Percentiles rank a stretch among this genome's conserved stretches.
Evolutionary conservation across 1,139 yeast genomes (phyloP).

Genomic region (Yamadazyma diddensiae): DNA sequence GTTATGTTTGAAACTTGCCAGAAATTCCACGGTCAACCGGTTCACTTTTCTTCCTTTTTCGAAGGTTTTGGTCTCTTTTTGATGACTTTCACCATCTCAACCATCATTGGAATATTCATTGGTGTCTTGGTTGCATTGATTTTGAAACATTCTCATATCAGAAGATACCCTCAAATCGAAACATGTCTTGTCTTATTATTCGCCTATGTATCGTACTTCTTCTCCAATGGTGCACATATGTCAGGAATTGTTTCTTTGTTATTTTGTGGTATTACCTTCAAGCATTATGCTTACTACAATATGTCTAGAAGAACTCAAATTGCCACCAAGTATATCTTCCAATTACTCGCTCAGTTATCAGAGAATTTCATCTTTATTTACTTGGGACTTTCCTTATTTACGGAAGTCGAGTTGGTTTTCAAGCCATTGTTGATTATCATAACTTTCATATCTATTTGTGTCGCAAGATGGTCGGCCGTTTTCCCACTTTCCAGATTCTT

Average conservation of each 20-base stretch:
- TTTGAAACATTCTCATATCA: constrained; percentile 86
- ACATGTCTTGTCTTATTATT: constrained; percentile 86
- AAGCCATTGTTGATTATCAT: constrained; percentile 90
- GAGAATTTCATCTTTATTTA: constrained; percentile 97
- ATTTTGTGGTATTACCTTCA: constrained; percentile 94
- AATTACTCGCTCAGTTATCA: constrained; percentile 86
- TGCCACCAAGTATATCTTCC: constrained; percentile 93
- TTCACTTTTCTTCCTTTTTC: constrained; percentile 73
- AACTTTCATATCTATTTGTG: constrained; percentile 85
- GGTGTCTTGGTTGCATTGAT: constrained; percentile 89
- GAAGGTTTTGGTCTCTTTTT: constrained; percentile 93
- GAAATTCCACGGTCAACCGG: constrained; percentile 83
- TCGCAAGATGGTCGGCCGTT: constrained; percentile 96
- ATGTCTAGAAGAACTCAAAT: constrained; percentile 98
- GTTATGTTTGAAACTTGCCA: constrained; percentile 99
- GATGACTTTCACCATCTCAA: constrained; percentile 91
- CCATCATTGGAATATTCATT: constrained; percentile 82
- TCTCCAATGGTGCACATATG: constrained; percentile 99
- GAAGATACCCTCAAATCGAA: constrained; percentile 95
- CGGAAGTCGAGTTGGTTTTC: constrained; percentile 93
- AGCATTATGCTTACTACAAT: constrained; percentile 94
- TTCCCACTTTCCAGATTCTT: constrained; percentile 87
- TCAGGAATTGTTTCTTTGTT: constrained; percentile 94
- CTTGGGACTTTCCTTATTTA: constrained; percentile 87
- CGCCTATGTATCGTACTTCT: constrained; percentile 95